Percentiles rank a stretch among this genome's conserved stretches.
Conservation (phyloP, 2,329 filamentous ascomycete species). For the Exserohilum rostratum region DNA sequence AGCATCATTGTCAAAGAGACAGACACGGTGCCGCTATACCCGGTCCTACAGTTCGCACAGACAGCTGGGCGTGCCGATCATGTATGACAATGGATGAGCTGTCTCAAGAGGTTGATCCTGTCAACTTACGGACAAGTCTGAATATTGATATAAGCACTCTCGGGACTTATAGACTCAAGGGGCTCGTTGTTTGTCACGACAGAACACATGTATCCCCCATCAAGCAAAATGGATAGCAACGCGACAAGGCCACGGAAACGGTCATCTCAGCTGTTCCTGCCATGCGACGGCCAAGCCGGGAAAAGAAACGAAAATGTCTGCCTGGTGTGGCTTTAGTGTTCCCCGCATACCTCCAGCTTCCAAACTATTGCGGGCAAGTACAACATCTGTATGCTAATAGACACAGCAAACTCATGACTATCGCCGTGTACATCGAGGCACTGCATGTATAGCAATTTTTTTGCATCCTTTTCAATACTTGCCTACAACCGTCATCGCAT, state of each 20-base stretch:
- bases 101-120: too few relatives aligned
- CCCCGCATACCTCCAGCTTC: background rate
- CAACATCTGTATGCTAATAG: background rate
- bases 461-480: background rate
- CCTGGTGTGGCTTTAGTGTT: background rate
- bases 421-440: background rate
- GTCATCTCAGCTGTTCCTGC: background rate
- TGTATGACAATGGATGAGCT: too few relatives aligned
- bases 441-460: background rate
- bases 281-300: background rate
- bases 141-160: too few relatives aligned
- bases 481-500: background rate
- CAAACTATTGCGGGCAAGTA: background rate
- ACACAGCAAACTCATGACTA: background rate
- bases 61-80: too few relatives aligned
- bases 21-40: too few relatives aligned
- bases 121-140: too few relatives aligned
- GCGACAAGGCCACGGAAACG: background rate
- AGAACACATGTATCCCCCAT: background rate
- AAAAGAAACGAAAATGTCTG: slow-evolving; percentile 3
- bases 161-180: too few relatives aligned
- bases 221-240: background rate
- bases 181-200: too few relatives aligned
- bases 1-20: too few relatives aligned
- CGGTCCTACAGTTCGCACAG: too few relatives aligned